Conservation (phyloP, 2,329 filamentous ascomycete species). For the Cryphonectria carpinicola region DNA sequence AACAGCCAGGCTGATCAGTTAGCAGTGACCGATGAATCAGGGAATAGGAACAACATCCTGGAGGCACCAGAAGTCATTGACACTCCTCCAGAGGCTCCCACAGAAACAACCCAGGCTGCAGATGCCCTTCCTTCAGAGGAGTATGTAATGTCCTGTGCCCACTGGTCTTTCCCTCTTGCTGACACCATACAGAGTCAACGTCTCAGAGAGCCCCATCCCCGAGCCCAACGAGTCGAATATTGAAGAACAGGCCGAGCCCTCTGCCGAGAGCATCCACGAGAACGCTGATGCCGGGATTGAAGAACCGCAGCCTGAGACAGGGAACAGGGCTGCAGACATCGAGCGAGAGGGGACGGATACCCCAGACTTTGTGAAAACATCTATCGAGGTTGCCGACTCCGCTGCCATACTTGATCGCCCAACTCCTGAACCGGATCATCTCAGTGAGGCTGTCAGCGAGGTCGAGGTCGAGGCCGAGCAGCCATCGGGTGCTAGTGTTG, state of each 20-base stretch:
- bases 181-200: background rate
- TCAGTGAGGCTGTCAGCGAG: conserved; percentile 39
- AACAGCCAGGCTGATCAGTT: background rate
- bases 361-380: conserved; percentile 35
- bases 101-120: conserved; percentile 21
- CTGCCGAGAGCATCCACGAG: conserved; percentile 1
- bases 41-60: conserved; percentile 55
- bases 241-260: background rate
- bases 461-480: conserved; percentile 36
- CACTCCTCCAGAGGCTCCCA: background rate
- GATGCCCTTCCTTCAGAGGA: conserved; percentile 19
- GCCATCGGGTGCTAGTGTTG: conserved; percentile 41
- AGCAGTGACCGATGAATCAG: conserved; percentile 46
- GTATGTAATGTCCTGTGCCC: conserved; percentile 4
- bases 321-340: conserved; percentile 24
- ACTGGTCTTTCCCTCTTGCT: background rate
- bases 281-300: conserved; percentile 2
- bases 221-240: background rate
- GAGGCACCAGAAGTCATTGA: conserved; percentile 33
- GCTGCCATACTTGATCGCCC: conserved; percentile 38
- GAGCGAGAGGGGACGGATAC: conserved; percentile 35
- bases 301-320: conserved; percentile 25
- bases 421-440: conserved; percentile 38
- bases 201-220: conserved; percentile 22
- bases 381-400: conserved; percentile 43